Conservation (phyloP, 805 yeast species). For the Wickerhamomyces strasburgensis region DNA sequence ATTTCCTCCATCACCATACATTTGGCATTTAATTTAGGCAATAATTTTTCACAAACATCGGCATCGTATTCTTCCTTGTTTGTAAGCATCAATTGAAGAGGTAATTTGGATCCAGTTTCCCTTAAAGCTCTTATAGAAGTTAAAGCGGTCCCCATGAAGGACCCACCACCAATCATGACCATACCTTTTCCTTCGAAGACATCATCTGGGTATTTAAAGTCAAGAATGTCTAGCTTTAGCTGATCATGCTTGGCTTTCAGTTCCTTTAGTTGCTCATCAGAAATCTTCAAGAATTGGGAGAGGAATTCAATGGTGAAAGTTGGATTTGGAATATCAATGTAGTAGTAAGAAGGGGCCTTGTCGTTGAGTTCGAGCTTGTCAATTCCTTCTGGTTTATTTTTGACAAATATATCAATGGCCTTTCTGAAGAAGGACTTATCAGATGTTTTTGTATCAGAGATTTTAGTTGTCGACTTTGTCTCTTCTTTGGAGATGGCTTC, state of each 20-base stretch:
- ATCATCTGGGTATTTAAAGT: constrained; percentile 20
- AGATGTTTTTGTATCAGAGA: background rate
- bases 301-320: constrained; percentile 25
- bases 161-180: constrained; percentile 41
- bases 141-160: constrained; percentile 37
- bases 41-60: constrained; percentile 34
- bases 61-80: constrained; percentile 37
- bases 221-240: constrained; percentile 16
- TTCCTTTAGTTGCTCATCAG: constrained; percentile 17
- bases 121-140: constrained; percentile 36
- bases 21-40: constrained; percentile 38
- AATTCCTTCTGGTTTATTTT: constrained; percentile 21
- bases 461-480: background rate
- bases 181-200: constrained; percentile 23
- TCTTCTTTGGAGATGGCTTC: background rate
- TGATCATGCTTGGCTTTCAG: constrained; percentile 17
- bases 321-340: constrained; percentile 24
- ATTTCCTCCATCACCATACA: constrained; percentile 37
- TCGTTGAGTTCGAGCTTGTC: constrained; percentile 13
- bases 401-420: constrained; percentile 19
- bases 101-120: constrained; percentile 37
- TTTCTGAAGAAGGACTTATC: constrained; percentile 12
- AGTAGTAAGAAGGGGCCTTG: constrained; percentile 25
- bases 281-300: constrained; percentile 11
- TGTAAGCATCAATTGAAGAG: constrained; percentile 42